Conservation (phyloP, 257 asterid species). For the Primulina tabacum region DNA sequence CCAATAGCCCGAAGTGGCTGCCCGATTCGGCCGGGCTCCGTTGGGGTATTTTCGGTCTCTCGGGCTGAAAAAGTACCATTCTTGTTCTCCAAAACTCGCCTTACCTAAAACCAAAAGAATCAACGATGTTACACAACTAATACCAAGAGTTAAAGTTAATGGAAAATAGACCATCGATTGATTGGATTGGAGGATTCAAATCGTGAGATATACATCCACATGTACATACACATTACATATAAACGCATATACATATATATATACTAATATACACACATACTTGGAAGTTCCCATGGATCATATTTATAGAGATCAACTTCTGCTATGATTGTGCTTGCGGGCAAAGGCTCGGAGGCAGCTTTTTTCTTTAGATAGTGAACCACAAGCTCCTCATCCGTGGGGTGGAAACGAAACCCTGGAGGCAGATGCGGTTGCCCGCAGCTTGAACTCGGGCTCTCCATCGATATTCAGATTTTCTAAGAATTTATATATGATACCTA, state of each 20-base stretch:
- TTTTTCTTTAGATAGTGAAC: conserved; percentile 46
- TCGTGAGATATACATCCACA: background rate
- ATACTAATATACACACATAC: conserved; percentile 20
- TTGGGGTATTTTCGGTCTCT: conserved; percentile 44
- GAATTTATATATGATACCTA: too few species aligned
- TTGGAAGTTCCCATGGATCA: conserved; percentile 56
- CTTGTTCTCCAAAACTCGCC: conserved; percentile 47
- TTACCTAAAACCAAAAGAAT: conserved; percentile 30
- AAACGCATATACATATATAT: background rate
- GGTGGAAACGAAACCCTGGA: conserved; percentile 52
- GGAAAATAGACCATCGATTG: too few species aligned
- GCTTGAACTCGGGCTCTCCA: conserved; percentile 39
- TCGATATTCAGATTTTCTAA: conserved; percentile 3
- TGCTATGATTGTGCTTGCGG: conserved; percentile 36
- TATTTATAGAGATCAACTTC: conserved; percentile 46
- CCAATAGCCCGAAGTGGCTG: conserved; percentile 50
- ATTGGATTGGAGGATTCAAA: too few species aligned
- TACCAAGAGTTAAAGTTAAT: too few species aligned
- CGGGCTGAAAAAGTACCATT: conserved; percentile 51
- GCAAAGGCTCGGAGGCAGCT: conserved; percentile 39
- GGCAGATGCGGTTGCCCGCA: conserved; percentile 40
- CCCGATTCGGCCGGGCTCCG: conserved; percentile 47
- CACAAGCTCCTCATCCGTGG: conserved; percentile 51
- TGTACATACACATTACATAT: too few species aligned
- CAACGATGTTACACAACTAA: too few species aligned